Percentiles rank a stretch among this genome's conserved stretches.
These are phyloP conservation scores for Hansfordia pulvinata DNA, from an alignment of 2,329 filamentous ascomycete species.

Conservation along the genomic window DNA sequence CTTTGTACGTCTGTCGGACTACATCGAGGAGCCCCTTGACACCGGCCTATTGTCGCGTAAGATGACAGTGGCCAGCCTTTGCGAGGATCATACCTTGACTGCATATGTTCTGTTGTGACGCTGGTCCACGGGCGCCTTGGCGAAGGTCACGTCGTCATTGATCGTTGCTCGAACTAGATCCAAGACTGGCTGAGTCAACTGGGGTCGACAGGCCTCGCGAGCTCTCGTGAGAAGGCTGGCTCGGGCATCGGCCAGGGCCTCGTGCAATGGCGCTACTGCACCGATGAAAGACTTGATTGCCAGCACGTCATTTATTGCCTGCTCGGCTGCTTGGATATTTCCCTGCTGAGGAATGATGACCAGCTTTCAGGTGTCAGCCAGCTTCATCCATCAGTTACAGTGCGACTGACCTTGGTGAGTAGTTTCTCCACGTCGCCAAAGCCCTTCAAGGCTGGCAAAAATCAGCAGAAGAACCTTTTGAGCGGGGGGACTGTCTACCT, in stretches of 20 bases:
- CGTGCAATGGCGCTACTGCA: conserved; percentile 52
- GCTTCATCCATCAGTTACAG: background rate
- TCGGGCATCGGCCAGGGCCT: conserved; percentile 50
- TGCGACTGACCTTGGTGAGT: conserved; percentile 48
- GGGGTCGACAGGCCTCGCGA: conserved; percentile 53
- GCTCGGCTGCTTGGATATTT: conserved; percentile 57
- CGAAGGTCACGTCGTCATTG: conserved; percentile 70
- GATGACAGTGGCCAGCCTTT: background rate
- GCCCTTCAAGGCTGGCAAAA: conserved; percentile 48
- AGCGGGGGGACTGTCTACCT: conserved; percentile 27
- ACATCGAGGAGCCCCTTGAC: conserved; percentile 81
- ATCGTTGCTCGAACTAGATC: conserved; percentile 55
- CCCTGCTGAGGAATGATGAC: conserved; percentile 59
- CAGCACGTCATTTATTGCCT: conserved; percentile 75
- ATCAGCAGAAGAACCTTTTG: conserved; percentile 5
- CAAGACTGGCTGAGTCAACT: conserved; percentile 45
- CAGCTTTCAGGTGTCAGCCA: conserved; percentile 33
- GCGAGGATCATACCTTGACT: conserved; percentile 52
- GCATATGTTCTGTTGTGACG: conserved; percentile 86
- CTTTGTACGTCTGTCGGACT: conserved; percentile 78
- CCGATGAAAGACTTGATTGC: conserved; percentile 73
- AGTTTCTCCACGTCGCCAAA: conserved; percentile 72
- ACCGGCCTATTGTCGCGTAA: conserved; percentile 39
- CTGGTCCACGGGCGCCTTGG: conserved; percentile 67
- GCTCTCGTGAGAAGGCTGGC: conserved; percentile 55